A percentile compares a stretch with the other conserved stretches of the same genome.
Evolutionary conservation across 176 grass and related monocot species (phyloP).

Genomic region (Phyllostachys edulis): DNA sequence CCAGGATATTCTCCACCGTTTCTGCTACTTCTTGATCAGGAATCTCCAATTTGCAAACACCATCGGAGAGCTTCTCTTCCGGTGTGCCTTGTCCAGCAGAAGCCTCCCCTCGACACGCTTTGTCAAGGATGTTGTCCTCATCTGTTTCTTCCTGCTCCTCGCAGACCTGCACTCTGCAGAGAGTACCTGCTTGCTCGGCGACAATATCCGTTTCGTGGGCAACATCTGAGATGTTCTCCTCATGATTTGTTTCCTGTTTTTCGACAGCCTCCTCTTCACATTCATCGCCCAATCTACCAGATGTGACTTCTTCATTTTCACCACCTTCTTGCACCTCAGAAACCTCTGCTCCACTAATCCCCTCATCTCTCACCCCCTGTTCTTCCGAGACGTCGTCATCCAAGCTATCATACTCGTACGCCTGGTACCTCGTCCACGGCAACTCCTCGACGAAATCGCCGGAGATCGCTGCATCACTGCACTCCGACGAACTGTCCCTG

Average conservation of each 20-base stretch:
- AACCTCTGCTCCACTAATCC: constrained; percentile 7
- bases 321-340: neutral
- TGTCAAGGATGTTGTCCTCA: constrained; percentile 17
- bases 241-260: neutral
- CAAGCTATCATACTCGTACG: constrained; percentile 41
- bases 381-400: constrained; percentile 39
- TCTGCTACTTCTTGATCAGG: neutral
- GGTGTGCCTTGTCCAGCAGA: neutral
- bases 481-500: constrained; percentile 45
- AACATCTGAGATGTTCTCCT: neutral
- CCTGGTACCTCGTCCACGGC: constrained; percentile 44
- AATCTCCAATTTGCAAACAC: neutral
- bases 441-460: constrained; percentile 39
- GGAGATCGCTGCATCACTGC: constrained; percentile 34
- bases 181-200: neutral
- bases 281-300: neutral
- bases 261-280: neutral
- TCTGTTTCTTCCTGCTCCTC: constrained; percentile 3
- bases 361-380: neutral
- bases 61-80: neutral
- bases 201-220: neutral
- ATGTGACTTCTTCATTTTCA: neutral
- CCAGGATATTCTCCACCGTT: neutral
- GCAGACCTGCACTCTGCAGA: constrained; percentile 6
- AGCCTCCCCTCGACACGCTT: neutral